Percentiles rank a stretch among this genome's conserved stretches.
phyloP scores from a whole-genome alignment of 2,329 filamentous ascomycete genomes.

The Nemania diffusa region DNA sequence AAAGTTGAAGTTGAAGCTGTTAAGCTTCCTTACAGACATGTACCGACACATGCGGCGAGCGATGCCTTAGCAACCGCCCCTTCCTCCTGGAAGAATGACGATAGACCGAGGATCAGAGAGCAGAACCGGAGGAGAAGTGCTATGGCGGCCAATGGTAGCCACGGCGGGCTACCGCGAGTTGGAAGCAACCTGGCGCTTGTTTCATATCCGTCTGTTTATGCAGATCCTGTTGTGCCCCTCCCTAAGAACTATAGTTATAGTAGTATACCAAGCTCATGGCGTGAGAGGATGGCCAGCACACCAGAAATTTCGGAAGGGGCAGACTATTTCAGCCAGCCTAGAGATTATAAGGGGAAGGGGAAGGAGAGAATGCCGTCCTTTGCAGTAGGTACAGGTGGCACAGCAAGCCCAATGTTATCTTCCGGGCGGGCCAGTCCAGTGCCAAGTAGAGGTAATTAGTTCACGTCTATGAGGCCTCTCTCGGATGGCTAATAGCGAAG shows the following conservation, averaged over 20 bases:
- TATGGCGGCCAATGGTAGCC: slow-evolving; percentile 55
- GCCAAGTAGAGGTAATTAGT: slow-evolving; percentile 43
- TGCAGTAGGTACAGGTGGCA: slow-evolving; percentile 24
- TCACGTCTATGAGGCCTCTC: slow-evolving; percentile 33
- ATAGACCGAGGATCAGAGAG: slow-evolving; percentile 60
- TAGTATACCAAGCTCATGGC: slow-evolving; percentile 49
- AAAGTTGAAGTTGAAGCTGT: slow-evolving; percentile 55
- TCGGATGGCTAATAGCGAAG: slow-evolving; percentile 38
- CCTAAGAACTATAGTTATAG: slow-evolving; percentile 58
- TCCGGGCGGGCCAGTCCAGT: slow-evolving; percentile 34
- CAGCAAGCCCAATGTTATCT: slow-evolving; percentile 34
- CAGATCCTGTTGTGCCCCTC: slow-evolving; percentile 53
- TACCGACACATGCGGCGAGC: slow-evolving; percentile 69
- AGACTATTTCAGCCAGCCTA: slow-evolving; percentile 37
- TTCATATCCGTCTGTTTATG: slow-evolving; percentile 57
- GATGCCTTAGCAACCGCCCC: slow-evolving; percentile 68
- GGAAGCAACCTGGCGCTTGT: slow-evolving; percentile 60
- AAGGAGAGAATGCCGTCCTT: slow-evolving; percentile 37
- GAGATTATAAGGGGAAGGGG: slow-evolving; percentile 44
- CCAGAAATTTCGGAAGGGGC: slow-evolving; percentile 34
- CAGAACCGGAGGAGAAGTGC: slow-evolving; percentile 62
- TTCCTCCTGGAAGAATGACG: slow-evolving; percentile 60
- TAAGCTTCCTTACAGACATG: slow-evolving; percentile 65
- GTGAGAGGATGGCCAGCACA: slow-evolving; percentile 36
- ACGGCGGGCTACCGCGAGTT: slow-evolving; percentile 54